These are phyloP conservation scores for Fusarium veterinarium DNA, from an alignment of 2,329 filamentous ascomycete species.

Conservation along the genomic window DNA sequence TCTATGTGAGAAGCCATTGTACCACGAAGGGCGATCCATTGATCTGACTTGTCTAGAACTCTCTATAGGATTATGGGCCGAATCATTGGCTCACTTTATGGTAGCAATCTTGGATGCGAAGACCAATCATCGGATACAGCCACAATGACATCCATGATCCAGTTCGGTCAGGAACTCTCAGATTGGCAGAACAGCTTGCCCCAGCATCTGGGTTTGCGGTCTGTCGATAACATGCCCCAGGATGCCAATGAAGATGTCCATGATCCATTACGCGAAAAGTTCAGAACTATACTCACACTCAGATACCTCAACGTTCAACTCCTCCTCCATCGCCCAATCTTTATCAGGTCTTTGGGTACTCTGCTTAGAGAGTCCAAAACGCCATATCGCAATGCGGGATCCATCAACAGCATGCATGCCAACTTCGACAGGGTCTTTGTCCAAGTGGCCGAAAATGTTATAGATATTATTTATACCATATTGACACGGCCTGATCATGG, in stretches of 20 bases:
- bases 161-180: slow-evolving; percentile 25
- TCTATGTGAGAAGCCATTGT: neutral
- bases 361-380: neutral
- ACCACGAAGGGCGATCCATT: accelerated
- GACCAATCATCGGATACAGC: neutral
- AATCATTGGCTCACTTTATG: slow-evolving; percentile 23
- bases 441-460: slow-evolving; percentile 5
- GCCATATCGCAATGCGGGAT: neutral
- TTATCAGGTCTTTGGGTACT: neutral
- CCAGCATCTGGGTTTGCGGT: neutral
- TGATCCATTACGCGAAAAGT: neutral
- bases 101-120: slow-evolving; percentile 27
- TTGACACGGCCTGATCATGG: slow-evolving; percentile 7
- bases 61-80: slow-evolving; percentile 21
- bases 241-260: neutral
- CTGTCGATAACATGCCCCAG: neutral
- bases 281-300: neutral
- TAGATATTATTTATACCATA: slow-evolving; percentile 16
- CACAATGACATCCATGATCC: slow-evolving; percentile 13
- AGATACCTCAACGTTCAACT: slow-evolving; percentile 4
- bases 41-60: neutral
- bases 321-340: neutral
- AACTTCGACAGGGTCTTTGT: slow-evolving; percentile 18
- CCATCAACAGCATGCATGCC: slow-evolving; percentile 12
- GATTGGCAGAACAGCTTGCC: slow-evolving; percentile 20